A percentile compares a stretch with the other conserved stretches of the same genome.
Evolutionary conservation across 75 land plant genomes (phyloP).

Genomic region (Cunninghamia lanceolata): DNA sequence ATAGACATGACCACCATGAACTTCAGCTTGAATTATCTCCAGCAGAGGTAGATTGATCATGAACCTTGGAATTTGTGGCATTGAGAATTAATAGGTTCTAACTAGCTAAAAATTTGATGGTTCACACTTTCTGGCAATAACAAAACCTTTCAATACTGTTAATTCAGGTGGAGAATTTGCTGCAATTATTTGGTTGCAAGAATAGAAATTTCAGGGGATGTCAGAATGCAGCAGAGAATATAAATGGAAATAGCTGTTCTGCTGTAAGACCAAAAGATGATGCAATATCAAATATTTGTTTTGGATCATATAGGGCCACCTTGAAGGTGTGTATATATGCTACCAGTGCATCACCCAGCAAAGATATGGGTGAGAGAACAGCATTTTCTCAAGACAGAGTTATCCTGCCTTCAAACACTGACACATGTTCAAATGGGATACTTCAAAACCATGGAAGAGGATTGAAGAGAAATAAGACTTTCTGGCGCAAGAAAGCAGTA

Average conservation of each 20-base stretch:
- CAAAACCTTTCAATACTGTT: neutral
- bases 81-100: neutral
- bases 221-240: neutral
- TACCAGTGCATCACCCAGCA: neutral
- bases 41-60: slow-evolving; percentile 11
- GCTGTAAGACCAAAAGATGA: neutral
- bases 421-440: neutral
- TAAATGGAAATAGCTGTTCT: neutral
- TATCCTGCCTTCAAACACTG: neutral
- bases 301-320: neutral
- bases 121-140: neutral
- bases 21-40: slow-evolving; percentile 12
- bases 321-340: neutral
- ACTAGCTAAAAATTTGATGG: neutral
- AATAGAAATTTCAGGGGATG: neutral
- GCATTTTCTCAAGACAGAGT: neutral
- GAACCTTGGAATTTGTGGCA: neutral
- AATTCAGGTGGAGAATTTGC: slow-evolving; percentile 2
- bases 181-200: neutral
- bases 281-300: slow-evolving; percentile 1
- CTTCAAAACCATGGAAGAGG: neutral
- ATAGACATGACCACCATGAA: neutral
- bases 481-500: neutral
- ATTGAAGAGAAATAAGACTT: neutral
- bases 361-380: neutral